Percentiles rank a stretch among this genome's conserved stretches.
phyloP scores from a whole-genome alignment of 306 rosid genomes.

The Ceratonia siliqua region DNA sequence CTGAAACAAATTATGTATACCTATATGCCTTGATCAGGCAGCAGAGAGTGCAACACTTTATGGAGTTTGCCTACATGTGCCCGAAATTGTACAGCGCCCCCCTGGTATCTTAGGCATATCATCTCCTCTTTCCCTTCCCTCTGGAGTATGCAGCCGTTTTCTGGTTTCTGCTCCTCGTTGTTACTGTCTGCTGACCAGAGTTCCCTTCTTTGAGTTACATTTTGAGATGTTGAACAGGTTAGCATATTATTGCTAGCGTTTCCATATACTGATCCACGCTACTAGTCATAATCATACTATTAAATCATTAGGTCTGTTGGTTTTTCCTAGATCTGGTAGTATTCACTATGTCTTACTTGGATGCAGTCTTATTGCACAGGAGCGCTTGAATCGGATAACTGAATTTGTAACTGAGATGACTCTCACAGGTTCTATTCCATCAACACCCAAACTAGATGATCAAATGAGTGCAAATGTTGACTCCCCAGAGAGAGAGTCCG shows the following conservation, averaged over 20 bases:
- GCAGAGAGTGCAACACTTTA: slow-evolving; percentile 80
- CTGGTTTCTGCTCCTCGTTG: slow-evolving; percentile 98
- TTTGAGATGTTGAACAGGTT: slow-evolving; percentile 94
- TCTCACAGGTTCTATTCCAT: slow-evolving; percentile 51
- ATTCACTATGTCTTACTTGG: slow-evolving; percentile 49
- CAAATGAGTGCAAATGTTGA: slow-evolving; percentile 49
- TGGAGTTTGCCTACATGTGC: slow-evolving; percentile 89
- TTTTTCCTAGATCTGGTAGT: slow-evolving; percentile 20
- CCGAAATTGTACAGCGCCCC: slow-evolving; percentile 93
- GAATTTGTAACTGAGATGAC: slow-evolving; percentile 64
- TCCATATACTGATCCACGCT: neutral
- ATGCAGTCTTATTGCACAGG: slow-evolving; percentile 93
- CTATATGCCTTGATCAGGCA: slow-evolving; percentile 56
- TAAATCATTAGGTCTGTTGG: neutral
- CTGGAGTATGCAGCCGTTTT: slow-evolving; percentile 70
- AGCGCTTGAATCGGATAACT: slow-evolving; percentile 85
- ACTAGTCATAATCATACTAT: neutral
- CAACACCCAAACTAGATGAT: slow-evolving; percentile 49
- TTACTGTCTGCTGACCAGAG: slow-evolving; percentile 81
- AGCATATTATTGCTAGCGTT: slow-evolving; percentile 23
- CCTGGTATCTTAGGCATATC: slow-evolving; percentile 72
- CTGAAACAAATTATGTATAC: slow-evolving; percentile 40
- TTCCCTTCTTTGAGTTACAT: slow-evolving; percentile 90
- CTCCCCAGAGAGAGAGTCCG: slow-evolving; percentile 49
- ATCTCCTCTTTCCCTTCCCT: slow-evolving; percentile 56